phyloP scores from a whole-genome alignment of 345 rosid species.

The Eucalyptus curtisii region DNA sequence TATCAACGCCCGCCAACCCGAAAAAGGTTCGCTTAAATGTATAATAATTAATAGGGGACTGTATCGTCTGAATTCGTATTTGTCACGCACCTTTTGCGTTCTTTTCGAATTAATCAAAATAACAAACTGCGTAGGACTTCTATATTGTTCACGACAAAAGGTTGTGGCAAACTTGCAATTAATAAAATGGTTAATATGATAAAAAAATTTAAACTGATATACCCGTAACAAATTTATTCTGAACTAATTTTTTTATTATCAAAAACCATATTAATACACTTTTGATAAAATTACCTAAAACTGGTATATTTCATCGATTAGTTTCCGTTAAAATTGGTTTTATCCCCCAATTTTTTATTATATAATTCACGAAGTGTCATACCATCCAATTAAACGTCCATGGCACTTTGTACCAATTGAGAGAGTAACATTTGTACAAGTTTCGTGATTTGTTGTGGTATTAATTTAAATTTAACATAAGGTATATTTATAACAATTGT shows the following conservation, averaged over 20 bases:
- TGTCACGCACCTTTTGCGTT: not conserved
- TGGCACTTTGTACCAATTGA: too few species aligned
- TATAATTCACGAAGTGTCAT: too few species aligned
- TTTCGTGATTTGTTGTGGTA: too few species aligned
- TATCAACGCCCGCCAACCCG: not conserved
- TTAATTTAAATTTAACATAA: too few species aligned
- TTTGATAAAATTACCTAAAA: too few species aligned
- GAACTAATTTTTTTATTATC: too few species aligned
- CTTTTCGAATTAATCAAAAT: not conserved
- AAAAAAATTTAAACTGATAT: too few species aligned
- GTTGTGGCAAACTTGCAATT: too few species aligned
- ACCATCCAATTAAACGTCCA: too few species aligned
- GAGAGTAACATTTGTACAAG: too few species aligned
- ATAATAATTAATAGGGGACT: not conserved
- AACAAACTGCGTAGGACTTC: not conserved
- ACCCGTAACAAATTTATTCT: rapidly evolving
- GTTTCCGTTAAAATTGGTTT: rapidly evolving
- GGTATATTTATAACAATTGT: rapidly evolving
- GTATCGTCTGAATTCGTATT: not conserved
- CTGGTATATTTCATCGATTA: rapidly evolving
- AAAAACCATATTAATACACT: rapidly evolving
- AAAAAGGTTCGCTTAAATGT: not conserved
- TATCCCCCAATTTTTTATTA: too few species aligned
- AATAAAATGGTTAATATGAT: rapidly evolving
- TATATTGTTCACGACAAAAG: not conserved